Conservation (phyloP, 1,139 yeast species). For the Pneumocystis wakefieldiae region DNA sequence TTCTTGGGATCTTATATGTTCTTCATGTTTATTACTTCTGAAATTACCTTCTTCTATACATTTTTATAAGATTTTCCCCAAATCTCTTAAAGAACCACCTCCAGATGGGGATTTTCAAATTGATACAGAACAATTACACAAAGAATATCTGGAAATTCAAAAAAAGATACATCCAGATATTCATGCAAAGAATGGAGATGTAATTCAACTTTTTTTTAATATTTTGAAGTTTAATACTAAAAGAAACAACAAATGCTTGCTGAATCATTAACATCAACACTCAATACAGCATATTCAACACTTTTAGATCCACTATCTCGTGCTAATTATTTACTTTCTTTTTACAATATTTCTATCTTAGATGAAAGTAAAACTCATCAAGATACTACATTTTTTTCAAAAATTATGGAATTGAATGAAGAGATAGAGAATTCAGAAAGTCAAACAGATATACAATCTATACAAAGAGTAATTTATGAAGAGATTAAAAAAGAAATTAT, state of each 20-base stretch:
- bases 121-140: not conserved
- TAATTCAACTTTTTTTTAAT: not conserved
- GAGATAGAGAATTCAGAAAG: not conserved
- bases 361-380: not conserved
- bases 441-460: not conserved
- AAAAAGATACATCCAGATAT: not conserved
- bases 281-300: not conserved
- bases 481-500: not conserved
- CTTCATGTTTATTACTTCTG: not conserved
- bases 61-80: not conserved
- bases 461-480: not conserved
- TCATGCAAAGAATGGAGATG: not conserved
- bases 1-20: not conserved
- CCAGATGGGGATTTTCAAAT: not conserved
- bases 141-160: not conserved
- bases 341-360: not conserved
- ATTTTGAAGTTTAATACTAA: not conserved
- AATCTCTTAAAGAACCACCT: not conserved
- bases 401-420: not conserved
- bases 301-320: not conserved
- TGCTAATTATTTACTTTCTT: not conserved
- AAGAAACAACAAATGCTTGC: not conserved
- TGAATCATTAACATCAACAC: not conserved
- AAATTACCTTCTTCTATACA: not conserved
- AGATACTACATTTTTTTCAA: not conserved